Base-by-base conservation (phyloP, 2,329 filamentous ascomycete species). In the Clarireedia homoeocarpa region DNA sequence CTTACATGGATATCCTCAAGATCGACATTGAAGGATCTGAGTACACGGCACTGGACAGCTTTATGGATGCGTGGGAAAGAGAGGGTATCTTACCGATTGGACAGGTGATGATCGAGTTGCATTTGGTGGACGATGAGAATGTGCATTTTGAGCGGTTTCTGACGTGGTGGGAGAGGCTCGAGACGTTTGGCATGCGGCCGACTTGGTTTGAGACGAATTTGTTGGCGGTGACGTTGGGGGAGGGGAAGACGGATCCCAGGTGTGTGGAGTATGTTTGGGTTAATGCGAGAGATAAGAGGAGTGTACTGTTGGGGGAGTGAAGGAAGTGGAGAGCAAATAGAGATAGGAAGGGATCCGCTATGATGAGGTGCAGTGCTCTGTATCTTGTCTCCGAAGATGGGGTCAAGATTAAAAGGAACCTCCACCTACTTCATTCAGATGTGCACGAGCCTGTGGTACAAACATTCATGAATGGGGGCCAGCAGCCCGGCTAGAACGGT, bases 21-120 rank as follows among this genome's bases (percentile, higher is more conserved):
- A 73, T 73, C 57, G 71, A 74, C 59, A 70, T 73, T 45, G 72
- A 73, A 51, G 68, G 68, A 4, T 59, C 62, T 12, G 72, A 73
- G 57, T 73, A 70, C 53, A 63, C 64, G 36, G 61, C 69, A 9
- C 57, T 71, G 51, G 61, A 63, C 46, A 38, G 55, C 1, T 66
- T 67, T 47, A 65, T 66, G 64, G 62, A 66, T 59, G 51, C 46
- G 5, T 58, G 54, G 55, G 59, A 65, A 4, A 17, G 30, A 7
- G 56, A 39, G 6, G 59, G 58, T 2, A 48, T 44, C 5, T 53
- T 67, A 36, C 64, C 65, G 1, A 50, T 67, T 5, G 65, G 65
- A 3, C 65, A 67, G 58, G 49, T 67, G 5, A 60, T 66, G 59
- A 65, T 67, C 47, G 64, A 66, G 57, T 45, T 67, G 27, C 64